Evolutionary conservation across 2,329 filamentous ascomycete species (phyloP).

Genomic region (Tolypocladium tundrense): DNA sequence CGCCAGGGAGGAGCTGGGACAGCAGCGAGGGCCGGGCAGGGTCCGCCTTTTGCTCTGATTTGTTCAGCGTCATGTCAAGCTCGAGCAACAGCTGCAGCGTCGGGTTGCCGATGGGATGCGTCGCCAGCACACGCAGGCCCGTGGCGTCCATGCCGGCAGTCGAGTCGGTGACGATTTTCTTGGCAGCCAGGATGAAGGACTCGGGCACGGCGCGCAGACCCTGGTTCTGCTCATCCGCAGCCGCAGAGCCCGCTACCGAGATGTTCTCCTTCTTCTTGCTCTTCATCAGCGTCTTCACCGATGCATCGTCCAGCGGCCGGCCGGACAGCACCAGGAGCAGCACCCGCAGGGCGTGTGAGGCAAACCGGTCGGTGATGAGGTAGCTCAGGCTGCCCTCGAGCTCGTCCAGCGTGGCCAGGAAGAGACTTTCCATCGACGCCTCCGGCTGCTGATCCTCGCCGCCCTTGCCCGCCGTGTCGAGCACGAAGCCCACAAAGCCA

Average conservation of each 20-base stretch:
- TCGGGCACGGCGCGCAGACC: slow-evolving; percentile 56
- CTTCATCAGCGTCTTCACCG: slow-evolving; percentile 65
- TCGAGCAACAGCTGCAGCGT: slow-evolving; percentile 84
- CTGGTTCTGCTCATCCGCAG: slow-evolving; percentile 34
- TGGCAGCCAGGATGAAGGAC: slow-evolving; percentile 66
- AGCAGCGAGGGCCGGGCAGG: slow-evolving; percentile 46
- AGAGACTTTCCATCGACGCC: slow-evolving; percentile 71
- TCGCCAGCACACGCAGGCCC: slow-evolving; percentile 73
- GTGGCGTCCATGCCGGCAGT: slow-evolving; percentile 66
- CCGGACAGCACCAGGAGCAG: slow-evolving; percentile 80
- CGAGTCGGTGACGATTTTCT: slow-evolving; percentile 73
- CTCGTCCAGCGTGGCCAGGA: slow-evolving; percentile 75
- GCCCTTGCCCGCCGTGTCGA: slow-evolving; percentile 31
- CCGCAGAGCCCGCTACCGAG: slow-evolving; percentile 44
- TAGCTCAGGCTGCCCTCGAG: slow-evolving; percentile 76
- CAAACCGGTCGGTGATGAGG: slow-evolving; percentile 78
- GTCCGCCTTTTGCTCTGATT: slow-evolving; percentile 24
- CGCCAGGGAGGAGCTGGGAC: slow-evolving; percentile 68
- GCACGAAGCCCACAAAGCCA: slow-evolving; percentile 31
- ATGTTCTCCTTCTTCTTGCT: slow-evolving; percentile 90
- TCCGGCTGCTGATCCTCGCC: slow-evolving; percentile 36
- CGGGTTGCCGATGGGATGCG: slow-evolving; percentile 84
- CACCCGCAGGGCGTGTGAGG: slow-evolving; percentile 82
- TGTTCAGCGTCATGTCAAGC: slow-evolving; percentile 68
- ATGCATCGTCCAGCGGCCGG: slow-evolving; percentile 60